phyloP scores from a whole-genome alignment of 345 rosid species.

The Eucalyptus erythrocorys region DNA sequence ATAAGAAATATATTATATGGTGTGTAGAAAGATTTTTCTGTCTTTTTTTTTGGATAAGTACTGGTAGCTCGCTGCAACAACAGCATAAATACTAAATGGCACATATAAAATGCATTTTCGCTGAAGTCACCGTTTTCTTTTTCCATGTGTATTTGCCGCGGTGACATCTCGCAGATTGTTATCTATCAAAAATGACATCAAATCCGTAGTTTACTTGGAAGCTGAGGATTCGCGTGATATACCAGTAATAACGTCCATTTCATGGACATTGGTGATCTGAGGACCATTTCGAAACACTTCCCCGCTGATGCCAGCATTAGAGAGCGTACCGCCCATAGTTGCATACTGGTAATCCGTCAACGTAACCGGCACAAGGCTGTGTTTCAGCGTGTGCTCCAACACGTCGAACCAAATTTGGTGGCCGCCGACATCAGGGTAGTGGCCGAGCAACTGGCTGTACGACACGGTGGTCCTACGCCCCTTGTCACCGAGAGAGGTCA shows the following conservation, averaged over 20 bases:
- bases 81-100: neutral
- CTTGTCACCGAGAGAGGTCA: slow-evolving; percentile 8
- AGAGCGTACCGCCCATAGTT: slow-evolving; percentile 38
- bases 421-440: slow-evolving; percentile 26
- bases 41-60: neutral
- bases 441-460: neutral
- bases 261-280: slow-evolving; percentile 32
- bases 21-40: neutral
- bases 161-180: neutral
- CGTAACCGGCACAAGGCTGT: slow-evolving; percentile 25
- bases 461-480: neutral
- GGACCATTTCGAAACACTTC: slow-evolving; percentile 26
- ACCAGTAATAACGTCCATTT: slow-evolving; percentile 43
- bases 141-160: neutral
- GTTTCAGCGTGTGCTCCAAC: slow-evolving; percentile 4
- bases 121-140: neutral
- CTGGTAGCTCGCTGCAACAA: neutral
- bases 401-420: slow-evolving; percentile 32
- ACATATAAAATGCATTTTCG: neutral
- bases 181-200: neutral
- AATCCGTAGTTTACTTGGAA: neutral
- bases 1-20: neutral
- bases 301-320: slow-evolving; percentile 43
- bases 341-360: slow-evolving; percentile 35
- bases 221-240: neutral